Conservation (phyloP, 2,329 filamentous ascomycete genomes). For the Cordyceps sp. region DNA sequence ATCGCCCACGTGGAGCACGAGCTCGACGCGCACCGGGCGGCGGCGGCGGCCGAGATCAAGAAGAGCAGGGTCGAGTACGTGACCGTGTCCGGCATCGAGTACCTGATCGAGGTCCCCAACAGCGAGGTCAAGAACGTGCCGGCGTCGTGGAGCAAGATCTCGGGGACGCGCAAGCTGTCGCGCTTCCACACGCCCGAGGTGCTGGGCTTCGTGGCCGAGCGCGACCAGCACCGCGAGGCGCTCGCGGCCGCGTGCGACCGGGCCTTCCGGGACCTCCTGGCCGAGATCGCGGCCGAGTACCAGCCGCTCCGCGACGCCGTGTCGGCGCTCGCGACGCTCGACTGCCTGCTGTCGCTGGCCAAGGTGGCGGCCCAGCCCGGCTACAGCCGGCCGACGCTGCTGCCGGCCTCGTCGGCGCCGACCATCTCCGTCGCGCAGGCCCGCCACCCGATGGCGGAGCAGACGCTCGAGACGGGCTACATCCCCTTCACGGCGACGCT, state of each 20-base stretch:
- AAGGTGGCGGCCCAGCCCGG: slow-evolving; percentile 73
- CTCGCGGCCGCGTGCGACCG: slow-evolving; percentile 80
- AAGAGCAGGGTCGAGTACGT: slow-evolving; percentile 59
- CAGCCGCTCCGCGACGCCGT: slow-evolving; percentile 81
- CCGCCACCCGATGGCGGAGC: slow-evolving; percentile 91
- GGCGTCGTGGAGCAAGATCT: slow-evolving; percentile 89
- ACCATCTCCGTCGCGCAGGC: slow-evolving; percentile 48
- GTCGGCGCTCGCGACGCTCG: slow-evolving; percentile 68
- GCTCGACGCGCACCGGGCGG: slow-evolving; percentile 57
- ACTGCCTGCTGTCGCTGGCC: slow-evolving; percentile 78
- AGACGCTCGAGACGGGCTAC: slow-evolving; percentile 68
- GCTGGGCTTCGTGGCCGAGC: slow-evolving; percentile 63
- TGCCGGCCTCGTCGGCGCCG: slow-evolving; percentile 43
- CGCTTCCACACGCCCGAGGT: slow-evolving; percentile 93
- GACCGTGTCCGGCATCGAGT: slow-evolving; percentile 82
- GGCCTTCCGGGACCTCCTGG: slow-evolving; percentile 59
- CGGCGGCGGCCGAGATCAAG: slow-evolving; percentile 55
- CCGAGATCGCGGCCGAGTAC: slow-evolving; percentile 66
- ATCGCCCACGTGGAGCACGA: slow-evolving; percentile 89
- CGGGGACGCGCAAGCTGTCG: slow-evolving; percentile 79
- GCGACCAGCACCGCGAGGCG: slow-evolving; percentile 89
- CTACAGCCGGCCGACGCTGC: slow-evolving; percentile 62
- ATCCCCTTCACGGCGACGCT: slow-evolving; percentile 79
- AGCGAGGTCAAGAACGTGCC: slow-evolving; percentile 70
- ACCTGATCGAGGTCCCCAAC: slow-evolving; percentile 83